Conservation (phyloP, 345 rosid species). For the Populus tremula region DNA sequence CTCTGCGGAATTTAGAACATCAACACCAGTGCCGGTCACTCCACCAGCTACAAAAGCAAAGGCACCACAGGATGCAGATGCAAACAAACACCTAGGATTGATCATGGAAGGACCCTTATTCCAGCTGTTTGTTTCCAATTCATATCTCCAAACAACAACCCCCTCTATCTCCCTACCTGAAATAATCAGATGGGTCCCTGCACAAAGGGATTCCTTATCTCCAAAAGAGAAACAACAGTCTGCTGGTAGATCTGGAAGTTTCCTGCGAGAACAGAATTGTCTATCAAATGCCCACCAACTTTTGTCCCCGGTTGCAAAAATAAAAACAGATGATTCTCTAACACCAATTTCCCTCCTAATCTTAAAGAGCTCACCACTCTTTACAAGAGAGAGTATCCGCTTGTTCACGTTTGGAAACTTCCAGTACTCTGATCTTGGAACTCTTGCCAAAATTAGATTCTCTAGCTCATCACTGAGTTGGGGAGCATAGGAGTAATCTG, state of each 20-base stretch:
- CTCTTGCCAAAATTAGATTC: conserved; percentile 62
- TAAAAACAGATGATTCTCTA: conserved; percentile 67
- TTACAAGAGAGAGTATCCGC: conserved; percentile 47
- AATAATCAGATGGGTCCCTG: conserved; percentile 76
- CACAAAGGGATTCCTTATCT: conserved; percentile 79
- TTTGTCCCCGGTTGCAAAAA: conserved; percentile 63
- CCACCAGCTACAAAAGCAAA: conserved; percentile 81
- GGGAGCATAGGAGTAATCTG: conserved; percentile 70
- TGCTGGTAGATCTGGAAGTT: conserved; percentile 66
- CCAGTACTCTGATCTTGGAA: conserved; percentile 72
- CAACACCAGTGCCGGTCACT: conserved; percentile 24
- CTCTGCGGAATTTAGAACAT: conserved; percentile 60
- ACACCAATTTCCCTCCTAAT: conserved; percentile 55
- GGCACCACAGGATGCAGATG: conserved; percentile 65
- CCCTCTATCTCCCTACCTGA: conserved; percentile 59
- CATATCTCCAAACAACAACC: conserved; percentile 69
- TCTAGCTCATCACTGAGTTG: conserved; percentile 69
- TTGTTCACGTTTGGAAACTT: conserved; percentile 55
- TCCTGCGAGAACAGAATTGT: conserved; percentile 41
- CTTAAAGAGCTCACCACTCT: conserved; percentile 65
- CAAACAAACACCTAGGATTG: conserved; percentile 68
- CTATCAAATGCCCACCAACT: conserved; percentile 72
- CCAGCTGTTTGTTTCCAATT: conserved; percentile 66
- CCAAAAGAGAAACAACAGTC: conserved; percentile 55
- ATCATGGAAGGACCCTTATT: conserved; percentile 70